Evolutionary conservation across 1,284 basidiomycete species (phyloP), one percentile per base, ranked within the genome.

Genomic region (Bondarzewia mesenterica): DNA sequence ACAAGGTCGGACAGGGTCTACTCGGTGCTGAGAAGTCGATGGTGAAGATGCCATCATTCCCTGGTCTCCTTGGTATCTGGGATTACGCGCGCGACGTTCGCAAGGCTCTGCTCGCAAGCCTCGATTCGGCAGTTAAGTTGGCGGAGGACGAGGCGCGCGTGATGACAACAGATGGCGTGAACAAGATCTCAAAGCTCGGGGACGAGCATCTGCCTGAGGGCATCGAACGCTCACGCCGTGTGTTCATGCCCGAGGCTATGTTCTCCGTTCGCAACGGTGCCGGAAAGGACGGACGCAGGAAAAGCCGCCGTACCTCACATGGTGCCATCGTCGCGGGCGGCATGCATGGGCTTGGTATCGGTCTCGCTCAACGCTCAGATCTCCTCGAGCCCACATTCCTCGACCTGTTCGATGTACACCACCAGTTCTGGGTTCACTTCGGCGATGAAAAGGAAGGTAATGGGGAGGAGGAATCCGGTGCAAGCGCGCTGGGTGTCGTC

Each of bases 241-340:
- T 94, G 10, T 99, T 99, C 73, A 84, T 93, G 70, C 90, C 95
- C 10, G 86, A 94, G 60, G 93, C 90, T 16, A 99, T 99, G 96
- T 99, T 99, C 70, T 78, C 77, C 44, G 66, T 73, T 16, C 66
- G 71, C 50, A 18, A 39, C 42, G 70, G 77, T 50, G 64, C 68
- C 42, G 67, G 72, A 41, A 75, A 72, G 53, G 81, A 73, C 58
- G 71, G 72, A 47, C 66, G 68, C 22, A 62, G 66, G 44, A 70
- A 71, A 60, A 66, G 63, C 32, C 66, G 71, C 39, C 72, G 73
- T 38, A 67, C 72, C 16, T 70, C 69, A 4, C 64, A 64, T 42
- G 71, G 72, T 12, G 69, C 75, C 7, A 67, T 86, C 46, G 85
- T 89, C 42, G 84, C 85, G 46, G 87, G 85, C 48, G 85, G 85